Evolutionary conservation across 129 eudicot genomes (phyloP), one percentile per base, ranked within the genome.

Genomic region (Helianthus annuus): DNA sequence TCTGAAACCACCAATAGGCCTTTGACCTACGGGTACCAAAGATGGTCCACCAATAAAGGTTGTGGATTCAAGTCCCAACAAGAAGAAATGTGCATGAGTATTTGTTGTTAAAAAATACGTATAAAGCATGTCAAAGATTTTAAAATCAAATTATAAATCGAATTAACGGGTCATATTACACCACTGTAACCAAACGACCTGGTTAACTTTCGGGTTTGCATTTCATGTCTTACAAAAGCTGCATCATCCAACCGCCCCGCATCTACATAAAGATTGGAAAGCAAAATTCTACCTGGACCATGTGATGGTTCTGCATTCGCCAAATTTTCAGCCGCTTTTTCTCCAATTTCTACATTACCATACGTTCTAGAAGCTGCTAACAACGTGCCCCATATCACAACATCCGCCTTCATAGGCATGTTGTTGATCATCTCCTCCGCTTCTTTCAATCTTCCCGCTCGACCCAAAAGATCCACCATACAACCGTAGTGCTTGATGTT

Each of bases 401-500:
- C 90, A 79, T 93, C 98, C 3, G 98, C 98, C 84, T 87, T 78
- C 93, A 93, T 82, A 22, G 98, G 96, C 98, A 93, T 93, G 22
- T 75, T 76, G 54, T 65, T 69, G 63, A 90, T 80, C 10, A 90
- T 48, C 9, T 80, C 90, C 56, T 87, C 92, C 0, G 98, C 98
- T 79, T 93, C 97, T 24, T 80, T 70, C 70, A 93, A 73, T 19
- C 89, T 84, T 48, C 98, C 98, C 0, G 97, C 96, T 77, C 91
- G 84, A 10, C 97, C 92, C 46, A 93, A 83, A 69, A 93, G 86
- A 80, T 93, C 98, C 70, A 93, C 92, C 92, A 93, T 89, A 78
- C 97, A 89, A 27, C 98, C 98, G 48, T 85, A 93, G 38, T 93
- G 98, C 82, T 93, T 93, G 19, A 90, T 77, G 62, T 85, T 90